phyloP scores from a whole-genome alignment of 2,329 filamentous ascomycete species.

The Chaetomium strumarium region DNA sequence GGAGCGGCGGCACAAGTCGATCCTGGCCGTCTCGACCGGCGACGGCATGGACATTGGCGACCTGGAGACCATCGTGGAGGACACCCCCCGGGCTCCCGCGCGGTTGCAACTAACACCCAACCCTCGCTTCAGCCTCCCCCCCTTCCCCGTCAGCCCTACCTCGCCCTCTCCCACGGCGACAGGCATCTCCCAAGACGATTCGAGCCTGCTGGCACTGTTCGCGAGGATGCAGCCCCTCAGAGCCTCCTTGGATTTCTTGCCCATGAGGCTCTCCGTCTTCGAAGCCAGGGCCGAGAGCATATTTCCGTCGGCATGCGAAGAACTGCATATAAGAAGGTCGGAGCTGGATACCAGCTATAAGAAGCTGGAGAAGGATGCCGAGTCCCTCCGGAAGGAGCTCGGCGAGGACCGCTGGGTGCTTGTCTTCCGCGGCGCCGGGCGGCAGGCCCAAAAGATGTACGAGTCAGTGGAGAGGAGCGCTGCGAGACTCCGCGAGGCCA shows the following conservation, averaged over 20 bases:
- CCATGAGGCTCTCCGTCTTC: constrained; percentile 88
- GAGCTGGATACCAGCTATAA: constrained; percentile 80
- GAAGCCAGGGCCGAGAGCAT: constrained; percentile 67
- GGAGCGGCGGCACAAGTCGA: constrained; percentile 79
- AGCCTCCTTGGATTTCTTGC: constrained; percentile 89
- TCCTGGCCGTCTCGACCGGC: constrained; percentile 56
- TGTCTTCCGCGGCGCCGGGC: constrained; percentile 87
- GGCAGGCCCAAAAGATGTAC: constrained; percentile 93
- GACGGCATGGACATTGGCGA: constrained; percentile 76
- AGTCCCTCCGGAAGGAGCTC: constrained; percentile 80
- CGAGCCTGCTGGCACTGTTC: constrained; percentile 81
- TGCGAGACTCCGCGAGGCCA: constrained; percentile 69
- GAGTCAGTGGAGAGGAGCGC: constrained; percentile 89
- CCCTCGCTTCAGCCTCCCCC: constrained; percentile 63
- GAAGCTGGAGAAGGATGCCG: constrained; percentile 83
- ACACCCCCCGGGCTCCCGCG: constrained; percentile 57
- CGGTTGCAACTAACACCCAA: constrained; percentile 47
- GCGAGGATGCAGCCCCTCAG: constrained; percentile 91
- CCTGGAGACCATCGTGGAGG: constrained; percentile 88
- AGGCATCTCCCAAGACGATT: constrained; percentile 67
- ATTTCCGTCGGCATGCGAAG: constrained; percentile 87
- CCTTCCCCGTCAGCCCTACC: constrained; percentile 57
- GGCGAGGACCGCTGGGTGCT: constrained; percentile 95
- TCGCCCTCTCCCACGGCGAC: constrained; percentile 49
- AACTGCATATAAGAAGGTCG: constrained; percentile 69